Evolutionary conservation across 2,329 filamentous ascomycete genomes (phyloP).

Genomic region (Pyricularia sp.): DNA sequence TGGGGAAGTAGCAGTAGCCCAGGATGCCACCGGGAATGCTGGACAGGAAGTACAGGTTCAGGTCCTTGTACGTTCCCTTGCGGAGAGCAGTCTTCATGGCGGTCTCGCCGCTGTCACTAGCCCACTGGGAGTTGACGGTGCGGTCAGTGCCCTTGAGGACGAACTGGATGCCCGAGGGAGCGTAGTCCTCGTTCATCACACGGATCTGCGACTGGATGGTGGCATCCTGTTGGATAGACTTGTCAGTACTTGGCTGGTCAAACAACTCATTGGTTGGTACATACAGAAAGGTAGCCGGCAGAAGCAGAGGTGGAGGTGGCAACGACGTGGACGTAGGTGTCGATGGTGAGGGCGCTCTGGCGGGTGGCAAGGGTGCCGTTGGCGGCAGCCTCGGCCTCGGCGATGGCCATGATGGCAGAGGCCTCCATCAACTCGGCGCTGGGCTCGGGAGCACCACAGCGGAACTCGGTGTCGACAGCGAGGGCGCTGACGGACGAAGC

Average conservation of each 20-base stretch:
- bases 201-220: constrained; percentile 21
- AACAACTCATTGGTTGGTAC: background rate
- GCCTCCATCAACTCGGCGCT: constrained; percentile 12
- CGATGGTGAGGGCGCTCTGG: constrained; percentile 13
- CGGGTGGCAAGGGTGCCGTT: background rate
- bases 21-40: constrained; percentile 19
- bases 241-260: background rate
- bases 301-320: constrained; percentile 13
- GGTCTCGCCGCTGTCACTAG: constrained; percentile 22
- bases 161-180: constrained; percentile 29
- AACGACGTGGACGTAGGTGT: constrained; percentile 22
- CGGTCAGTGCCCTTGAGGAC: constrained; percentile 23
- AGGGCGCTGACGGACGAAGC: background rate
- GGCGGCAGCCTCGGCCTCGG: constrained; percentile 11
- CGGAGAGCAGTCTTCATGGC: constrained; percentile 31
- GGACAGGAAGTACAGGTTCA: constrained; percentile 34
- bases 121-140: constrained; percentile 33
- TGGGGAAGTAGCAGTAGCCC: constrained; percentile 35
- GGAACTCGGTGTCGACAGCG: background rate
- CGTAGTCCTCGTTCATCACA: constrained; percentile 31
- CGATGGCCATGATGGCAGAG: constrained; percentile 10
- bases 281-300: constrained; percentile 24
- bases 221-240: background rate
- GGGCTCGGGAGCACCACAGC: constrained; percentile 15
- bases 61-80: constrained; percentile 25